A percentile compares a stretch with the other conserved stretches of the same genome.
Evolutionary conservation across 2,329 filamentous ascomycete genomes (phyloP).

Genomic region (Fusarium tuaranense): DNA sequence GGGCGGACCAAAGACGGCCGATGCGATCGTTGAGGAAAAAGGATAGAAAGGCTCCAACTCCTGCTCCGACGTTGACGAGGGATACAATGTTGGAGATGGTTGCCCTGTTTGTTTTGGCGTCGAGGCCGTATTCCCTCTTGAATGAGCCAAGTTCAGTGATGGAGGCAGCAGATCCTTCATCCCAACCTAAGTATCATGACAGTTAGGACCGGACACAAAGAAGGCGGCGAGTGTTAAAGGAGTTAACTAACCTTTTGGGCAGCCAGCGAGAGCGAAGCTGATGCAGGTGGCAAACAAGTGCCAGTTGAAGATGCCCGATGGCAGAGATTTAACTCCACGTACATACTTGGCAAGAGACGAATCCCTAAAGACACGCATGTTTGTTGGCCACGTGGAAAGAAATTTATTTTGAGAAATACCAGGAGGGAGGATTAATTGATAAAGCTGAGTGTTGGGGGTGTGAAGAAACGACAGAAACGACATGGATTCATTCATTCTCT

Average conservation of each 20-base stretch:
- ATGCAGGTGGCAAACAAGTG: neutral
- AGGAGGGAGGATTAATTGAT: neutral
- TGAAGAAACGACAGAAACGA: neutral
- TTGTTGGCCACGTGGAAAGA: neutral
- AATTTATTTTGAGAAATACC: neutral
- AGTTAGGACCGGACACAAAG: neutral
- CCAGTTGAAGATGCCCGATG: constrained; percentile 5
- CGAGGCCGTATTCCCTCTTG: no score
- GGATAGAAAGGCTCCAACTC: no score
- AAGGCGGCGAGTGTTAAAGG: neutral
- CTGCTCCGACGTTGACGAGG: no score
- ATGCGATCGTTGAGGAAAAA: no score
- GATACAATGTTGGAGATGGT: no score
- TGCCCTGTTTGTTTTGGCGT: no score
- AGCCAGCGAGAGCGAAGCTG: neutral
- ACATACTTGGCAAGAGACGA: constrained; percentile 11
- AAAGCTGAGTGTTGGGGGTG: neutral
- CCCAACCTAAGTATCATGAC: neutral
- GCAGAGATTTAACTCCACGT: neutral
- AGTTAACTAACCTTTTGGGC: constrained; percentile 1
- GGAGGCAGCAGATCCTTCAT: neutral
- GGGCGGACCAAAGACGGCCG: no score
- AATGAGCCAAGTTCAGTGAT: no score
- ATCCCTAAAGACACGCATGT: neutral
- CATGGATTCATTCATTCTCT: neutral